Conservation (phyloP, 306 rosid genomes). For the Fragaria nilgerrensis region DNA sequence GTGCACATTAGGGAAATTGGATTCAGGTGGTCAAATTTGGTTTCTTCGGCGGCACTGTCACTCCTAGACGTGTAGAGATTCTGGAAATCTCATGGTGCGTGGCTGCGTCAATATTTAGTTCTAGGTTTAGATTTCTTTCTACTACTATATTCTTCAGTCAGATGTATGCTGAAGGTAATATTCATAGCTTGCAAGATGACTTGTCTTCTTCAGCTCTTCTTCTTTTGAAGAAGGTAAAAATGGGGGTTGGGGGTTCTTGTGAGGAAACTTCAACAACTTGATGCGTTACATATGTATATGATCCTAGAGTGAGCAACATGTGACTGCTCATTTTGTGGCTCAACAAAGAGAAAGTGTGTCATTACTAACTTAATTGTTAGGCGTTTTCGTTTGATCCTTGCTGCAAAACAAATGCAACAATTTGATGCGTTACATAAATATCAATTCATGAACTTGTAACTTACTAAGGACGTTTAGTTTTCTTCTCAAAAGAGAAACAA, state of each 20-base stretch:
- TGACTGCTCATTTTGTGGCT: neutral
- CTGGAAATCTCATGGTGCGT: neutral
- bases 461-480: too few species aligned
- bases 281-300: neutral
- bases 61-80: neutral
- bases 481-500: too few species aligned
- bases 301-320: neutral
- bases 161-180: too few species aligned
- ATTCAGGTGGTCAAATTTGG: constrained; percentile 4
- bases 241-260: neutral
- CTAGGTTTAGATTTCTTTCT: too few species aligned
- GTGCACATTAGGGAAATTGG: neutral
- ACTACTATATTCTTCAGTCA: too few species aligned
- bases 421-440: too few species aligned
- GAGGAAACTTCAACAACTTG: neutral
- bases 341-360: neutral
- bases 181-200: too few species aligned
- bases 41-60: neutral
- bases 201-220: neutral
- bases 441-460: too few species aligned
- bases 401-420: too few species aligned
- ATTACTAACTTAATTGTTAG: neutral
- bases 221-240: neutral
- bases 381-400: too few species aligned
- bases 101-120: neutral